Percentiles rank a stretch among this genome's conserved stretches.
These are phyloP conservation scores for Hymenotorrendiella dingleyae DNA, from an alignment of 2,329 filamentous ascomycete species.

Conservation along the genomic window DNA sequence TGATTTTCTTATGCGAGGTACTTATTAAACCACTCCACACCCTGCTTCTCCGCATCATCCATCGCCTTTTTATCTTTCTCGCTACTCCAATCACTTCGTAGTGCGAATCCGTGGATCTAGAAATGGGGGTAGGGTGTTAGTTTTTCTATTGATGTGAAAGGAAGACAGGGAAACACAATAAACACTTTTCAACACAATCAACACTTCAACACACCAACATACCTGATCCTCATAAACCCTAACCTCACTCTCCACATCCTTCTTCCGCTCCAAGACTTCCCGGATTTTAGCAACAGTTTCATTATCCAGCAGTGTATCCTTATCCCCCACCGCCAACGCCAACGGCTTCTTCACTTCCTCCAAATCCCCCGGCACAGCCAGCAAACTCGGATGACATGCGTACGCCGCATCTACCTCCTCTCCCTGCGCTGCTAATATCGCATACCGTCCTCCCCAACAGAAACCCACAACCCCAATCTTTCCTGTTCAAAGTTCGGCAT, in stretches of 20 bases:
- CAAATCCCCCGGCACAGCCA: slow-evolving; percentile 40
- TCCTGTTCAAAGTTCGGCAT: too few relatives aligned
- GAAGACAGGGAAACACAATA: too few relatives aligned
- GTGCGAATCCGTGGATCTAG: slow-evolving; percentile 38
- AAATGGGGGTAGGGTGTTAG: too few relatives aligned
- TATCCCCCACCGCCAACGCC: slow-evolving; percentile 39
- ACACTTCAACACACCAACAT: too few relatives aligned
- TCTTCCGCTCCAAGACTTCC: slow-evolving; percentile 23
- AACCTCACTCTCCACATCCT: slow-evolving; percentile 27
- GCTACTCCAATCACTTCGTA: slow-evolving; percentile 32
- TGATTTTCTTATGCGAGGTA: slow-evolving; percentile 16
- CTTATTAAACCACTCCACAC: slow-evolving; percentile 31
- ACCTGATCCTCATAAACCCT: slow-evolving; percentile 32
- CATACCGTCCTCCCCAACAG: slow-evolving; percentile 58
- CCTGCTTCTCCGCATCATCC: slow-evolving; percentile 34
- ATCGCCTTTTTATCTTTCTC: slow-evolving; percentile 29
- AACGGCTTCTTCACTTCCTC: slow-evolving; percentile 38
- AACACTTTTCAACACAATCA: too few relatives aligned
- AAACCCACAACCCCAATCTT: slow-evolving; percentile 51
- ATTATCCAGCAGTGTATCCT: slow-evolving; percentile 35
- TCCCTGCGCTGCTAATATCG: slow-evolving; percentile 39
- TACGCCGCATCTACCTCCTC: slow-evolving; percentile 44
- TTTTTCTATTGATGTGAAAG: too few relatives aligned
- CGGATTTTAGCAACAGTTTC: slow-evolving; percentile 16
- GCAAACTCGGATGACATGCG: slow-evolving; percentile 43